Conservation (phyloP, 140 eudicot species). For the Ambrosia hybrid region DNA sequence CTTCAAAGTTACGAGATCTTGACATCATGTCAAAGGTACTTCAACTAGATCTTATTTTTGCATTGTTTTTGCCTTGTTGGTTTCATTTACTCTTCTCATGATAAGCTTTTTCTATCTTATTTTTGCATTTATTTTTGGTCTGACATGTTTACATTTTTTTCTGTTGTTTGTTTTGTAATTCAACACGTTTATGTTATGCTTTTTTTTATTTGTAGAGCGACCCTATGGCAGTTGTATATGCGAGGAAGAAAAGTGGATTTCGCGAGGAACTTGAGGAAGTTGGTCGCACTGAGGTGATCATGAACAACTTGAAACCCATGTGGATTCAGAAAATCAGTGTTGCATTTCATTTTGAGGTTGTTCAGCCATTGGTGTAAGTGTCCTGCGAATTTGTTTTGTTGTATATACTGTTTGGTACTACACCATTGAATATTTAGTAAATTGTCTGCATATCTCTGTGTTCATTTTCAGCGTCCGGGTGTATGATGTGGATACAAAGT, state of each 20-base stretch:
- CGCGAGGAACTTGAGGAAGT: constrained; percentile 81
- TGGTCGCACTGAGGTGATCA: constrained; percentile 94
- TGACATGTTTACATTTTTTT: not conserved
- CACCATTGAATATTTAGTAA: constrained; percentile 16
- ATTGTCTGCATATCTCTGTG: constrained; percentile 16
- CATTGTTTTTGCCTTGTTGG: not conserved
- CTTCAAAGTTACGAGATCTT: constrained; percentile 72
- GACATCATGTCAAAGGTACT: constrained; percentile 87
- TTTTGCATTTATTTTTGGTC: not conserved
- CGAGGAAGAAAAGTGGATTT: constrained; percentile 62
- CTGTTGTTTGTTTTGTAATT: constrained; percentile 1
- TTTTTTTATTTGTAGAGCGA: constrained; percentile 62
- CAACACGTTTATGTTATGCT: constrained; percentile 14
- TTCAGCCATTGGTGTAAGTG: constrained; percentile 75
- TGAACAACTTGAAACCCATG: constrained; percentile 76
- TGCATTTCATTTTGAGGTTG: constrained; percentile 81
- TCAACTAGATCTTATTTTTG: not conserved
- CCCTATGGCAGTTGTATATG: constrained; percentile 82
- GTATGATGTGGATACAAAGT: constrained; percentile 85
- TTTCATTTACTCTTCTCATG: constrained; percentile 2
- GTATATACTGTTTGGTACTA: constrained; percentile 3
- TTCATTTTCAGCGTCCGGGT: constrained; percentile 72
- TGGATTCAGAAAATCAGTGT: constrained; percentile 80
- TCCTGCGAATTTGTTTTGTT: constrained; percentile 15
- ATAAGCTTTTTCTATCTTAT: constrained; percentile 7